Conservation (phyloP, 1,284 basidiomycete species). For the Ganoderma sinense region DNA sequence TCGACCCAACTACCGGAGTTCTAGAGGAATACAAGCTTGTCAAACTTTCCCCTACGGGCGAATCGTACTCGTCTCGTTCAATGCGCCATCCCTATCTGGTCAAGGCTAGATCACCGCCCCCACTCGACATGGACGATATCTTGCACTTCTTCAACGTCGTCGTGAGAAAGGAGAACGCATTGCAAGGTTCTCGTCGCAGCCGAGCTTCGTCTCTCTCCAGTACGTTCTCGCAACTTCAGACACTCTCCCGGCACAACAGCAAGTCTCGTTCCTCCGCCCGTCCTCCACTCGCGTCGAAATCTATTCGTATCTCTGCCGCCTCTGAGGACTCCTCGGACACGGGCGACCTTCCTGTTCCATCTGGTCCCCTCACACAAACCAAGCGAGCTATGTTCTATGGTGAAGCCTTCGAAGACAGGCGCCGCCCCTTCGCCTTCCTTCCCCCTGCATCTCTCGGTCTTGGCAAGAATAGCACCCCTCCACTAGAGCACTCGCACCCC, state of each 20-base stretch:
- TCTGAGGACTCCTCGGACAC: background rate
- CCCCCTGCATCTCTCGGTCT: constrained; percentile 3
- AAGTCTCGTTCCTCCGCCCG: background rate
- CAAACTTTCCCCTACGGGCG: constrained; percentile 13
- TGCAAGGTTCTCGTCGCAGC: background rate
- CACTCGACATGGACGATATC: constrained; percentile 3
- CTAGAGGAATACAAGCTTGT: constrained; percentile 22
- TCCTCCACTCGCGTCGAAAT: background rate
- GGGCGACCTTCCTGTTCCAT: background rate
- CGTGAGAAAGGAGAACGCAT: constrained; percentile 5
- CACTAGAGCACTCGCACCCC: constrained; percentile 21
- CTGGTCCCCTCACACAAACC: constrained; percentile 4
- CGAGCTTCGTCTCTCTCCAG: background rate
- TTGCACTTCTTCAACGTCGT: constrained; percentile 1
- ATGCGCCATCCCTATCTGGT: background rate
- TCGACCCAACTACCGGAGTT: constrained; percentile 23
- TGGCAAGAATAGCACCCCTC: constrained; percentile 22
- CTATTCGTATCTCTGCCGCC: background rate
- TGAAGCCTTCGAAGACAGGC: background rate
- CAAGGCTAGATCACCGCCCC: background rate
- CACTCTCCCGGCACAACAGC: background rate
- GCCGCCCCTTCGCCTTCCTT: constrained; percentile 5
- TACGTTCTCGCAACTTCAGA: background rate
- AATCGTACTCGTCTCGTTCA: background rate
- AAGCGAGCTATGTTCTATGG: constrained; percentile 2